Percentiles rank a stretch among this genome's conserved stretches.
Evolutionary conservation across 768 basidiomycete species (phyloP).

Genomic region (Naganishia friedmannii): DNA sequence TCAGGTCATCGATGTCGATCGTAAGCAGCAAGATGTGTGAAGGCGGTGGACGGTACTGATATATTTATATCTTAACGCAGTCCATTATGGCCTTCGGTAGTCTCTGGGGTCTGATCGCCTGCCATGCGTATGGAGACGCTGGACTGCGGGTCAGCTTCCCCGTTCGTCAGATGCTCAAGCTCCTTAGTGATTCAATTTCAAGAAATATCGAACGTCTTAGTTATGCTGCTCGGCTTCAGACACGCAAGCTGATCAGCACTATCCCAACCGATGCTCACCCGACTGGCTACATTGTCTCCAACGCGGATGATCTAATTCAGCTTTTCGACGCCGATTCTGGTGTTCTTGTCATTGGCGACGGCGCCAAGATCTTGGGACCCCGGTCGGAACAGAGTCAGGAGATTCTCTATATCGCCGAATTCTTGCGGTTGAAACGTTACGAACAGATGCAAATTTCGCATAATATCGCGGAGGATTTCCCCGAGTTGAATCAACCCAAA

Average conservation of each 20-base stretch:
- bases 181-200: conserved; percentile 74
- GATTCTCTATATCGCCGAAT: conserved; percentile 74
- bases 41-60: background rate
- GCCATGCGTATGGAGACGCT: conserved; percentile 69
- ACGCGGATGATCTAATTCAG: conserved; percentile 71
- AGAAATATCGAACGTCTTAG: conserved; percentile 74
- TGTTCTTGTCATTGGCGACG: conserved; percentile 58
- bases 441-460: conserved; percentile 70
- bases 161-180: conserved; percentile 74
- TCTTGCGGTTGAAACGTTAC: conserved; percentile 70
- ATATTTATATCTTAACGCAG: conserved; percentile 48
- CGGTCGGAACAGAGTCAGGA: conserved; percentile 63
- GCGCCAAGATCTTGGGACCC: conserved; percentile 59
- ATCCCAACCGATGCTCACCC: conserved; percentile 67
- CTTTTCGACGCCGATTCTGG: conserved; percentile 66
- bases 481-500: conserved; percentile 57
- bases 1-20: conserved; percentile 80
- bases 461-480: conserved; percentile 66
- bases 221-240: conserved; percentile 71
- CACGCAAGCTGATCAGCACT: conserved; percentile 73
- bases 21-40: conserved; percentile 53
- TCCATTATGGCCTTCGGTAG: conserved; percentile 75
- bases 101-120: conserved; percentile 76
- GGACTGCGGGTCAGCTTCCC: conserved; percentile 86
- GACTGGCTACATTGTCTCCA: conserved; percentile 73